Base-by-base conservation (phyloP, 2,329 filamentous ascomycete species). In the Stagonosporopsis chrysanthemi region DNA sequence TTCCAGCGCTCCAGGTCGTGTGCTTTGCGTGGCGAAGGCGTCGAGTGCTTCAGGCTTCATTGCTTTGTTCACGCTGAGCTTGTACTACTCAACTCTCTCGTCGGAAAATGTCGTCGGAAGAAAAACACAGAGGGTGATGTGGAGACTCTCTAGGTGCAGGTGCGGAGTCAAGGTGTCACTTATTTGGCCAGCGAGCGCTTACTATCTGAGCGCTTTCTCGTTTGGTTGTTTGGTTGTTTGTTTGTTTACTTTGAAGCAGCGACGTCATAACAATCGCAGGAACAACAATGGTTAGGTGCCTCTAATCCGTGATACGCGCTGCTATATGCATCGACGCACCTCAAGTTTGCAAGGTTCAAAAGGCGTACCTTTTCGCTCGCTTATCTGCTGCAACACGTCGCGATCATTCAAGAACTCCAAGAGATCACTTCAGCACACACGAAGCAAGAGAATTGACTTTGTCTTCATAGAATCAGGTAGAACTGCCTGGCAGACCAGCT, bases 11-110 rank as follows among this genome's bases (percentile, higher is more conserved):
- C 50, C 55, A 22, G 61, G 61, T 19, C 61, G 65, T 44, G 59
- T 66, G 5, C 59, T 69, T 38, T 58, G 54, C 8, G 54, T 62
- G n/a, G 61, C 51, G 26, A 68, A 55, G 3, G 64, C 60, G 48
- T 66, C 58, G 11, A 63, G 50, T 36, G 62, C 61, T 58, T 66
- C 58, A 2, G 59, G 43, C 45, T 57, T 66, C 61, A 67, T 69
- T 15, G 14, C 19, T 9, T 17, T 15, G 7, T 19, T 29, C n/a
- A 2, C 17, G 17, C 14, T 7, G 19, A 19, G n/a, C 11, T 5
- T 1, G 7, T n/a, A 6, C 2, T 8, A n/a, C 3, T 14, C 4
- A 33, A 33, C 15, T 5, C 5, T n/a, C 15, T n/a, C 6, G 31
- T 8, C 14, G 31, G 7, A 33, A n/a, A 6, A 8, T 4, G n/a